phyloP scores from a whole-genome alignment of 2,329 filamentous ascomycete species.

The Alternaria ethzedia region DNA sequence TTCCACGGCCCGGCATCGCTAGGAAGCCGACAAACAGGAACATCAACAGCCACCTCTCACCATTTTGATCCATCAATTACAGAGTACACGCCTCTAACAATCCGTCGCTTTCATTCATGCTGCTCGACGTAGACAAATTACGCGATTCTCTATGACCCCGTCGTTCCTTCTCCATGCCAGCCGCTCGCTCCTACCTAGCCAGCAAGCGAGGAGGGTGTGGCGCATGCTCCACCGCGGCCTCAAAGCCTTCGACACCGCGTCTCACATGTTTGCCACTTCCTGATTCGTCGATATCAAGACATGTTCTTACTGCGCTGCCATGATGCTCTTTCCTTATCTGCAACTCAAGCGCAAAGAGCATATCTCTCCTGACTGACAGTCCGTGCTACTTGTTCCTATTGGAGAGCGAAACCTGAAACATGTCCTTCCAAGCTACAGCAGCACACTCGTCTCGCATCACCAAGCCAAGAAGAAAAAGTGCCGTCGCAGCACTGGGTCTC shows the following conservation, averaged over 20 bases:
- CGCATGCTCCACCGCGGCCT: conserved; percentile 9
- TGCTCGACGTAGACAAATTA: not conserved
- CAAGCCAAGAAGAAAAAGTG: conserved; percentile 31
- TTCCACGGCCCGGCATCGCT: not conserved
- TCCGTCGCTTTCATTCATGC: not conserved
- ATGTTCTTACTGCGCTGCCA: conserved; percentile 18
- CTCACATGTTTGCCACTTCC: conserved; percentile 18
- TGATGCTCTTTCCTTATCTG: conserved; percentile 13
- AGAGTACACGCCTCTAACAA: not conserved
- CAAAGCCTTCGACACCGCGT: conserved; percentile 15
- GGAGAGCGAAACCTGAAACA: conserved; percentile 7
- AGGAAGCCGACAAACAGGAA: not conserved
- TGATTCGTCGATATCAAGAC: conserved; percentile 32
- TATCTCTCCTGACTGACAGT: conserved; percentile 12
- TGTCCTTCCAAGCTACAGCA: conserved; percentile 40
- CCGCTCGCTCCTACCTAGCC: not conserved
- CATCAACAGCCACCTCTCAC: not conserved
- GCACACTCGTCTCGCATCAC: conserved; percentile 42
- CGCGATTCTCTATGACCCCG: not conserved
- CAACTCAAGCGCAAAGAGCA: not conserved
- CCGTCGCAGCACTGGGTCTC: conserved; percentile 33
- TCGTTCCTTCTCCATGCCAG: not conserved
- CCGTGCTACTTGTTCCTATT: not conserved
- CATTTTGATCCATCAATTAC: not conserved
- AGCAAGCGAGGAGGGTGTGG: conserved; percentile 11